phyloP scores from a whole-genome alignment of 371 early-diverging fungal species.

The Syncephalastrum monosporum region DNA sequence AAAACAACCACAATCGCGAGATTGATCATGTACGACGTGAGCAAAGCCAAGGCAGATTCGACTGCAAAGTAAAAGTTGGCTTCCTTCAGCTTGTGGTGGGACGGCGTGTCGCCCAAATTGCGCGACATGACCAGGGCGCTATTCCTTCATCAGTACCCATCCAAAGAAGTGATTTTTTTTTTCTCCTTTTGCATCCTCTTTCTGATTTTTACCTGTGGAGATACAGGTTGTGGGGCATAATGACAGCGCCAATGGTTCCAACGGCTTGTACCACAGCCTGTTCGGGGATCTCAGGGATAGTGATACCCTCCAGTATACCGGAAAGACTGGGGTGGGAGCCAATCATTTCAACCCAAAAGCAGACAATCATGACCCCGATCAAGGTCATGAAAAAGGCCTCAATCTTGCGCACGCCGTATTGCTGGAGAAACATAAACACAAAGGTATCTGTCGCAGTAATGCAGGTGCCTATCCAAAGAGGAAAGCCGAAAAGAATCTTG shows the following conservation, averaged over 20 bases:
- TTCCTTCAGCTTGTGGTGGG: conserved; percentile 53
- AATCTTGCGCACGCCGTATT: conserved; percentile 59
- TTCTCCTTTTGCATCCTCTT: not conserved
- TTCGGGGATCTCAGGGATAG: conserved; percentile 55
- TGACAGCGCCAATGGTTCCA: conserved; percentile 67
- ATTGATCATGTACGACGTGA: conserved; percentile 69
- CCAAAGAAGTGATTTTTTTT: too few species aligned
- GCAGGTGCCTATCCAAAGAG: conserved; percentile 66
- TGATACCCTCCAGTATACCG: conserved; percentile 56
- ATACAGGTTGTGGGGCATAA: conserved; percentile 80
- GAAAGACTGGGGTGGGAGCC: conserved; percentile 52
- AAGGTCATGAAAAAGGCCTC: conserved; percentile 67
- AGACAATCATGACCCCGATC: conserved; percentile 62
- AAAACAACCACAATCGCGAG: conserved; percentile 71
- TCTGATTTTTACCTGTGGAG: conserved; percentile 49
- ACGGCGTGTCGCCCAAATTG: conserved; percentile 48
- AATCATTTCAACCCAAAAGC: conserved; percentile 69
- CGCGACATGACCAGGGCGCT: conserved; percentile 62
- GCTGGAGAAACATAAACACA: conserved; percentile 62
- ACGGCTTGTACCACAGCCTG: conserved; percentile 64
- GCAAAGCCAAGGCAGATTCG: conserved; percentile 64
- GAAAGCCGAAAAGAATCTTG: conserved; percentile 60
- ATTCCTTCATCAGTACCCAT: too few species aligned
- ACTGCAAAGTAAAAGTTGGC: conserved; percentile 69
- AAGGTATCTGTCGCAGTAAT: conserved; percentile 70